Percentiles rank a stretch among this genome's conserved stretches.
Conservation (phyloP, 805 yeast species). For the Lipomyces sp. region DNA sequence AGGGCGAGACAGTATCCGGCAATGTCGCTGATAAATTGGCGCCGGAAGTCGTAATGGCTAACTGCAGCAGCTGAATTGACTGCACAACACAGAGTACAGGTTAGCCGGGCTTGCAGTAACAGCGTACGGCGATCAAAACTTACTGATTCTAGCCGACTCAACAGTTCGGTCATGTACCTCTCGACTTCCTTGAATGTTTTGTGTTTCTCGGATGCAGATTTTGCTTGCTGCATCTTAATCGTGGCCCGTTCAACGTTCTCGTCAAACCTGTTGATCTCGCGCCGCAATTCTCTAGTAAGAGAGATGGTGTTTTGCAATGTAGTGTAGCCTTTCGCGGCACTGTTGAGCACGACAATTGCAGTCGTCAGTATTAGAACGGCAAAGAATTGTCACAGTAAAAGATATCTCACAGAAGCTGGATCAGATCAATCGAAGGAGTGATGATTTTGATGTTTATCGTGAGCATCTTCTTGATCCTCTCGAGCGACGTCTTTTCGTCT, state of each 20-base stretch:
- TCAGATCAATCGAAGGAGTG: slow-evolving; percentile 63
- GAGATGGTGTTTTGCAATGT: slow-evolving; percentile 53
- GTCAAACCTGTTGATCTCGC: slow-evolving; percentile 58
- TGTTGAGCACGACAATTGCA: slow-evolving; percentile 1
- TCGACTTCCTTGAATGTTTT: slow-evolving; percentile 49
- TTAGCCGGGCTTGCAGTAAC: no score
- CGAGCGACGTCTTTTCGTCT: slow-evolving; percentile 48
- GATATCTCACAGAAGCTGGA: slow-evolving; percentile 46
- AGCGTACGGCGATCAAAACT: no score
- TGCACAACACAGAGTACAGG: not conserved
- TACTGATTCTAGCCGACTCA: slow-evolving; percentile 54
- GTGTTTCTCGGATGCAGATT: slow-evolving; percentile 32
- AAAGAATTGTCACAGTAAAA: not conserved
- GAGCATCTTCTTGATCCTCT: slow-evolving; percentile 45
- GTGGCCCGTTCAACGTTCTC: slow-evolving; percentile 45
- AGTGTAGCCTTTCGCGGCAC: slow-evolving; percentile 59
- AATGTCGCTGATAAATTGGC: slow-evolving; percentile 53
- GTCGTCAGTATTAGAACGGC: not conserved
- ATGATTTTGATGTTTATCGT: slow-evolving; percentile 59
- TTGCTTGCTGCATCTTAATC: slow-evolving; percentile 33
- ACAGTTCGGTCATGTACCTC: slow-evolving; percentile 46
- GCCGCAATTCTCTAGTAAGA: slow-evolving; percentile 53
- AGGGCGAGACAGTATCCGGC: slow-evolving; percentile 58
- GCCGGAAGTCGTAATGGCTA: slow-evolving; percentile 67
- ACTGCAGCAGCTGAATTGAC: slow-evolving; percentile 62